A percentile compares a stretch with the other conserved stretches of the same genome.
Evolutionary conservation across 306 rosid species (phyloP).

Genomic region (Begonia peltatifolia): DNA sequence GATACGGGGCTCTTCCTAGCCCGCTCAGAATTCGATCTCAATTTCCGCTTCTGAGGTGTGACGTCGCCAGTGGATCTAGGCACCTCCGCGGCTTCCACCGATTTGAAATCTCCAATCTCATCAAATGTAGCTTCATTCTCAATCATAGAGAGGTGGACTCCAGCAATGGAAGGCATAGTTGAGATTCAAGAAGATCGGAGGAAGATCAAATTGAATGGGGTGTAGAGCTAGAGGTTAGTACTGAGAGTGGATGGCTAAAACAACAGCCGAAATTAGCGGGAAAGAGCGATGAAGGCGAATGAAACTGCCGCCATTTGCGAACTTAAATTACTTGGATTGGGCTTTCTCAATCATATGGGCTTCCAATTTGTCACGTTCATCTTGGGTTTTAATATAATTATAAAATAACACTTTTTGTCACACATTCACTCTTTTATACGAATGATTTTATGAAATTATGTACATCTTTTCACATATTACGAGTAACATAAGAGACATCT

Average conservation of each 20-base stretch:
- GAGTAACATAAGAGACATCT: too few relatives aligned
- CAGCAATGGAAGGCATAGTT: slow-evolving; percentile 22
- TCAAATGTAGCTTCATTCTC: background rate
- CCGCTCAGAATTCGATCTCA: slow-evolving; percentile 24
- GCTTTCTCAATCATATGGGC: too few relatives aligned
- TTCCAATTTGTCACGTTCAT: too few relatives aligned
- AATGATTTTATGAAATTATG: too few relatives aligned
- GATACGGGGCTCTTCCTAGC: slow-evolving; percentile 14
- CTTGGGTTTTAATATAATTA: too few relatives aligned
- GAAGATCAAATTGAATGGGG: background rate
- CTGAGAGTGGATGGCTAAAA: background rate
- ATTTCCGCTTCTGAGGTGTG: slow-evolving; percentile 30
- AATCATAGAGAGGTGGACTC: slow-evolving; percentile 1
- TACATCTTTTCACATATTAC: too few relatives aligned
- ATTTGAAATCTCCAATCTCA: background rate
- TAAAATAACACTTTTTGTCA: too few relatives aligned
- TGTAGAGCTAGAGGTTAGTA: too few relatives aligned
- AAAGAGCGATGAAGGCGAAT: slow-evolving; percentile 2
- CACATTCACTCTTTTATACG: too few relatives aligned
- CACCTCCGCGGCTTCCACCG: slow-evolving; percentile 1
- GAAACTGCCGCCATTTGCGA: slow-evolving; percentile 12
- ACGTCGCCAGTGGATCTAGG: slow-evolving; percentile 7
- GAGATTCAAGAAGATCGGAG: background rate
- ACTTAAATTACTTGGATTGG: too few relatives aligned
- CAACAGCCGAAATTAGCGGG: slow-evolving; percentile 11